Percentiles rank a stretch among this genome's conserved stretches.
phyloP scores from a whole-genome alignment of 495 filamentous ascomycete species.

The Penicillium dipodomyicola region DNA sequence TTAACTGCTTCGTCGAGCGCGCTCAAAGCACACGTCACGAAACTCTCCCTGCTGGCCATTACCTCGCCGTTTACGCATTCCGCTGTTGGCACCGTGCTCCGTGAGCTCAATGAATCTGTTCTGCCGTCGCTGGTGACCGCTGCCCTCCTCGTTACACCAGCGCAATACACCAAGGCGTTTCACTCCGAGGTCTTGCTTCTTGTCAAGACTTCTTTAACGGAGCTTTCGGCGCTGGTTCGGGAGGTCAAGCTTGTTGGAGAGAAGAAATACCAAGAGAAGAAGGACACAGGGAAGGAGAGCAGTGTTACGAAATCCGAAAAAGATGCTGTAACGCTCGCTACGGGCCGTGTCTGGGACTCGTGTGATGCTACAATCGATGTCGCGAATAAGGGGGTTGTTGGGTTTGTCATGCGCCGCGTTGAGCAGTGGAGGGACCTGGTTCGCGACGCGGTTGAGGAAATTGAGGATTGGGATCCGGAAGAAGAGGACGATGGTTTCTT shows the following conservation, averaged over 20 bases:
- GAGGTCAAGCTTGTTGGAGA: constrained; percentile 32
- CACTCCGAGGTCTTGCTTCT: constrained; percentile 49
- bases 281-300: constrained; percentile 24
- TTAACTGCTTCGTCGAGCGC: constrained; percentile 63
- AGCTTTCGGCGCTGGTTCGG: constrained; percentile 39
- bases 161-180: constrained; percentile 56
- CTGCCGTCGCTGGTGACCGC: constrained; percentile 71
- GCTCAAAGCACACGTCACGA: constrained; percentile 78
- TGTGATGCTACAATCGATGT: constrained; percentile 69
- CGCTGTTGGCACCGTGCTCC: constrained; percentile 64
- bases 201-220: constrained; percentile 35
- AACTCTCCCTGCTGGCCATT: constrained; percentile 79
- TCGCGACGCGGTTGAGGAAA: constrained; percentile 75
- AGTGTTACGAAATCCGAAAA: constrained; percentile 37
- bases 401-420: constrained; percentile 57
- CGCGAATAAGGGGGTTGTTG: constrained; percentile 60
- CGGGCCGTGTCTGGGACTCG: constrained; percentile 56
- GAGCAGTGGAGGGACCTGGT: constrained; percentile 68
- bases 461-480: constrained; percentile 82
- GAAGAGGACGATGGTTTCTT: constrained; percentile 54
- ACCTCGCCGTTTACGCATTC: constrained; percentile 80
- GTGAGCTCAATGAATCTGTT: constrained; percentile 60
- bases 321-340: constrained; percentile 39
- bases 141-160: constrained; percentile 58
- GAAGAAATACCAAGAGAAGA: constrained; percentile 25